Conservation (phyloP, 805 yeast species). For the Lachancea lanzarotensis region DNA sequence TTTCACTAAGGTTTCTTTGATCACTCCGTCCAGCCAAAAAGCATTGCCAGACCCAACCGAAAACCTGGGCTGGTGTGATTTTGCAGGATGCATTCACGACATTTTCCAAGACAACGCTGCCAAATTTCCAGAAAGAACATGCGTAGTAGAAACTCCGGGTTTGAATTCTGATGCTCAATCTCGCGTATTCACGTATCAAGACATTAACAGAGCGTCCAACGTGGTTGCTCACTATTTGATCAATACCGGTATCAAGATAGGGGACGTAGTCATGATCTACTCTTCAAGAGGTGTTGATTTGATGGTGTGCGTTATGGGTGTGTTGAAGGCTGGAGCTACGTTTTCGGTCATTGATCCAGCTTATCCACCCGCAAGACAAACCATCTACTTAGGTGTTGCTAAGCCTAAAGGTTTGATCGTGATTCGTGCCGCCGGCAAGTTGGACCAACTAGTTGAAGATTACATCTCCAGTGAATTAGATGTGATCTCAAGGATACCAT, state of each 20-base stretch:
- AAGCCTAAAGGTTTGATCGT: constrained; percentile 88
- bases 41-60: constrained; percentile 81
- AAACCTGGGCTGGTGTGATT: constrained; percentile 85
- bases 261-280: constrained; percentile 96
- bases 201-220: constrained; percentile 89
- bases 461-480: constrained; percentile 68
- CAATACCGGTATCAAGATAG: constrained; percentile 72
- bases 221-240: constrained; percentile 86
- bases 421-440: constrained; percentile 79
- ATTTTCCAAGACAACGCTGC: constrained; percentile 85
- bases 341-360: constrained; percentile 99
- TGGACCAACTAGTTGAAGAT: constrained; percentile 71
- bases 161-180: constrained; percentile 47
- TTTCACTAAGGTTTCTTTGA: constrained; percentile 57
- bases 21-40: constrained; percentile 57
- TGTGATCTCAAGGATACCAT: constrained; percentile 68
- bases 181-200: constrained; percentile 74
- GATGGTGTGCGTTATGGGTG: constrained; percentile 96
- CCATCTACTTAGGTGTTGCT: constrained; percentile 86
- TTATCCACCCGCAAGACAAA: constrained; percentile 97
- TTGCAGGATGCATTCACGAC: constrained; percentile 94
- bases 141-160: constrained; percentile 83
- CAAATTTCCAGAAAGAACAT: constrained; percentile 74
- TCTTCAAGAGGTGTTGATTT: constrained; percentile 97
- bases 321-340: constrained; percentile 96